phyloP scores from a whole-genome alignment of 2,329 filamentous ascomycete species.

The Aspergillus brasiliensis region DNA sequence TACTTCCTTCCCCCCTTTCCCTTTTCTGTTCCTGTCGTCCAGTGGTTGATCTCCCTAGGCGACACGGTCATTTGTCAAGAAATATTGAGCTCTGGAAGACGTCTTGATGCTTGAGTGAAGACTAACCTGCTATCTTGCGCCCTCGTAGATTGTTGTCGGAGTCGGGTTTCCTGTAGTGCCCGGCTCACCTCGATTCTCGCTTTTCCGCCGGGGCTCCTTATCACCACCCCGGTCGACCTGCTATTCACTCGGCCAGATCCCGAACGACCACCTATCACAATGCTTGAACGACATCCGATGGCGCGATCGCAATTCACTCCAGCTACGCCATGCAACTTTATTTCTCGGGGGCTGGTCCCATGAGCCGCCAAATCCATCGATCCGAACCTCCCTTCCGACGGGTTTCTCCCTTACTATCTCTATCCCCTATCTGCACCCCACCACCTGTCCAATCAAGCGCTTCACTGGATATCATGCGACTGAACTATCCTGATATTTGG shows the following conservation, averaged over 20 bases:
- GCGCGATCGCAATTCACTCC: background rate
- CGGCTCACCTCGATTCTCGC: conserved; percentile 2
- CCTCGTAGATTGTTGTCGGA: conserved; percentile 50
- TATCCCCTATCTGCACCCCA: background rate
- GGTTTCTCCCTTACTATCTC: background rate
- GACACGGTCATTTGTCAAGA: conserved; percentile 32
- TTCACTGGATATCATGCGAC: background rate
- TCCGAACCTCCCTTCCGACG: background rate
- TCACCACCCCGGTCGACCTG: conserved; percentile 14
- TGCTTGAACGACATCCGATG: background rate
- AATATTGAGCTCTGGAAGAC: conserved; percentile 15
- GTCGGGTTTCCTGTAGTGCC: conserved; percentile 50
- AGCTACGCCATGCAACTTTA: conserved; percentile 6
- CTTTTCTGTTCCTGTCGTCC: conserved; percentile 6
- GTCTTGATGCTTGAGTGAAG: conserved; percentile 25
- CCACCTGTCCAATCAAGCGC: background rate
- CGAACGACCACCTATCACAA: background rate
- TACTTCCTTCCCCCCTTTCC: conserved; percentile 13
- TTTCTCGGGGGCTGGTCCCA: background rate
- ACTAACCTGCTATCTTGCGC: conserved; percentile 36
- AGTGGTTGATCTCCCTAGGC: conserved; percentile 24
- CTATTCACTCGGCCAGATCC: conserved; percentile 8
- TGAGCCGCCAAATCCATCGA: background rate
- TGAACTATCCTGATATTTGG: background rate
- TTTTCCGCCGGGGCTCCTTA: conserved; percentile 10